Conservation (phyloP, 1,139 yeast genomes). For the Geotrichum reessii region DNA sequence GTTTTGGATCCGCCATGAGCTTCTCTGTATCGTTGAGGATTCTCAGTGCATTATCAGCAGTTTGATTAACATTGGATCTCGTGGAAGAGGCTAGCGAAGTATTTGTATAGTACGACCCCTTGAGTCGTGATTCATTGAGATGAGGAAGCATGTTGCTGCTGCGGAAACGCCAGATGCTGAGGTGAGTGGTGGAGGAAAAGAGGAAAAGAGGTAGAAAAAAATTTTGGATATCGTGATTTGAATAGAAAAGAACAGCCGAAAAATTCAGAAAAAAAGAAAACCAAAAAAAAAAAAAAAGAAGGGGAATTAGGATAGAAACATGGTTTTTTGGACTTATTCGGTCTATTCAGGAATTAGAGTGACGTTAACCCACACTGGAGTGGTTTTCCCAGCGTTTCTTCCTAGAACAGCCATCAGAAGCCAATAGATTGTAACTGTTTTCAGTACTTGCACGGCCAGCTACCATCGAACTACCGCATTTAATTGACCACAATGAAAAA, state of each 20-base stretch:
- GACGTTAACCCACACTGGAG: background rate
- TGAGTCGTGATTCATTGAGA: slow-evolving; percentile 1
- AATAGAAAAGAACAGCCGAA: background rate
- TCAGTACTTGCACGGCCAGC: too few species aligned
- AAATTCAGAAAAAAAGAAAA: background rate
- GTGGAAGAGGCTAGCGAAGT: background rate
- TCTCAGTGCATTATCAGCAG: slow-evolving; percentile 27
- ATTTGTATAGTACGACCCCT: slow-evolving; percentile 3
- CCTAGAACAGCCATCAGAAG: background rate
- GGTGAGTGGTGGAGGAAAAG: background rate
- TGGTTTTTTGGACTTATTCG: background rate
- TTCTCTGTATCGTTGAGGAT: slow-evolving; percentile 26
- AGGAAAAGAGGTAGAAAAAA: background rate
- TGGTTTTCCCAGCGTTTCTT: too few species aligned
- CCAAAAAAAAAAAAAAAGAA: background rate
- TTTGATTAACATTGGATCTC: slow-evolving; percentile 9
- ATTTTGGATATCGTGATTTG: background rate
- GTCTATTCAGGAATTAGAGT: background rate
- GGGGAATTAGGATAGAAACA: background rate
- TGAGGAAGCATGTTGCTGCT: slow-evolving; percentile 5
- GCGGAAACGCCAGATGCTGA: background rate
- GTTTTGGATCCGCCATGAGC: slow-evolving; percentile 29
- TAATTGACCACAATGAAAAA: too few species aligned
- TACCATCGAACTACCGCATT: too few species aligned
- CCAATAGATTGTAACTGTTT: too few species aligned